Base-by-base conservation (phyloP, 2,329 filamentous ascomycete genomes). In the Orbilia ellipsospora region DNA sequence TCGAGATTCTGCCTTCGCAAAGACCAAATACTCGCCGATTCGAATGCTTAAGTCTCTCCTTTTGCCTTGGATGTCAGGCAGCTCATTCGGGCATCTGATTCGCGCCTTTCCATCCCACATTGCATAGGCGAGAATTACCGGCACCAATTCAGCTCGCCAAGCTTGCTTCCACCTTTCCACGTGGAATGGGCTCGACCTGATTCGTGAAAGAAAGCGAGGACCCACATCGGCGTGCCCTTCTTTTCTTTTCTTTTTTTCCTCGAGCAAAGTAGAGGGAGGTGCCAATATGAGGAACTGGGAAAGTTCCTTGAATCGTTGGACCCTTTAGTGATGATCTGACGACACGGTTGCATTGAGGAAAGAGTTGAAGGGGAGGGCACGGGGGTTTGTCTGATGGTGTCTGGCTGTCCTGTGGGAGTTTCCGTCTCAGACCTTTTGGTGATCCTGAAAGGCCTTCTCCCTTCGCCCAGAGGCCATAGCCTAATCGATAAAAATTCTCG, bases 101-200 rank as follows among this genome's bases (percentile, higher is more conserved):
- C 57, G 64, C 70, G 68, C 15, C 31, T 66, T 72, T 57, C 26
- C 48, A 36, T 59, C 45, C 60, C 16, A 63, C 31, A 48, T 20
- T 66, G 69, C 72, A 75, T 69, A 69, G 64, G 64, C 72, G 72
- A 69, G 72, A 56, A 55, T 75, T 68, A 50, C 70, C 64, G 63
- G 57, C 70, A 61, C 62, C 62, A 55, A 68, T 28, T 68, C 55
- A 64, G 48, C 13, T 51, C 44, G 70, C 70, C 63, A 74, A 67
- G 62, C 52, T 68, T 63, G 48, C 42, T 67, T 61, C 40, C 55
- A 51, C 31, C 48, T 74, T 74, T 31, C 72, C 72, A 75, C 72
- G 72, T 75, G 72, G 72, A 63, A n/a, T 45, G 52, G n/a, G n/a
- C 16, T 55, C 31, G 42, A 64, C 45, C 45, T 75, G 72, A 75